phyloP scores from a whole-genome alignment of 2,329 filamentous ascomycete genomes.

The Huntiella savannae region DNA sequence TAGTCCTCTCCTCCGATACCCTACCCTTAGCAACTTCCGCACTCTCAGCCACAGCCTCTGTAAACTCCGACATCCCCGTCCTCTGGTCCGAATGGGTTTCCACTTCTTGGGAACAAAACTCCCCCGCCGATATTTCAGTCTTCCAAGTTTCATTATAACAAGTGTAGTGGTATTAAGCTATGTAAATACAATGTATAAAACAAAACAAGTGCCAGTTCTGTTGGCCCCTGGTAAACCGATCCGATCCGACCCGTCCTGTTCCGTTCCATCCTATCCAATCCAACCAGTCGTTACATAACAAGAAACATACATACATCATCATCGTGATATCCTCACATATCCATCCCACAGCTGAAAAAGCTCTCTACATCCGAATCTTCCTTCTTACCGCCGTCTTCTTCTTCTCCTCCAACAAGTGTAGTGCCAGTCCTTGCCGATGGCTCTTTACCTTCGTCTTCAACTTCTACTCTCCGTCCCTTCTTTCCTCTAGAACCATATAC shows the following conservation, averaged over 20 bases:
- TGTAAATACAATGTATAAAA: neutral
- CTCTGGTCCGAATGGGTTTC: too few relatives aligned
- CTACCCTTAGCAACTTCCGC: too few relatives aligned
- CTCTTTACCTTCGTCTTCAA: neutral
- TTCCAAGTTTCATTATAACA: slow-evolving; percentile 1
- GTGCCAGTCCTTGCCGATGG: neutral
- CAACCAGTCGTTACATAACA: slow-evolving; percentile 1
- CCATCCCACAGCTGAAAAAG: slow-evolving; percentile 9
- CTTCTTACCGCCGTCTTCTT: neutral
- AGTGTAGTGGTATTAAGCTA: neutral
- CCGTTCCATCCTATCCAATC: neutral
- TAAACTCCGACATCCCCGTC: too few relatives aligned
- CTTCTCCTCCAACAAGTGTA: slow-evolving; percentile 1
- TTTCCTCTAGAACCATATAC: neutral
- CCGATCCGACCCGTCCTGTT: neutral
- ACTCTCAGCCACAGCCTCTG: too few relatives aligned
- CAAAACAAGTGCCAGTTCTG: slow-evolving; percentile 3
- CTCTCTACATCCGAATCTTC: slow-evolving; percentile 6
- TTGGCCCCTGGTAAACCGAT: slow-evolving; percentile 1
- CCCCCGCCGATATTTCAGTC: too few relatives aligned
- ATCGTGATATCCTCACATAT: neutral
- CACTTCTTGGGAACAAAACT: too few relatives aligned
- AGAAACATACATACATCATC: slow-evolving; percentile 1
- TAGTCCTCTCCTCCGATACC: too few relatives aligned
- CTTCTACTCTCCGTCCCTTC: neutral